Evolutionary conservation across 1,284 basidiomycete species (phyloP).

Genomic region (Bondarzewia mesenterica): DNA sequence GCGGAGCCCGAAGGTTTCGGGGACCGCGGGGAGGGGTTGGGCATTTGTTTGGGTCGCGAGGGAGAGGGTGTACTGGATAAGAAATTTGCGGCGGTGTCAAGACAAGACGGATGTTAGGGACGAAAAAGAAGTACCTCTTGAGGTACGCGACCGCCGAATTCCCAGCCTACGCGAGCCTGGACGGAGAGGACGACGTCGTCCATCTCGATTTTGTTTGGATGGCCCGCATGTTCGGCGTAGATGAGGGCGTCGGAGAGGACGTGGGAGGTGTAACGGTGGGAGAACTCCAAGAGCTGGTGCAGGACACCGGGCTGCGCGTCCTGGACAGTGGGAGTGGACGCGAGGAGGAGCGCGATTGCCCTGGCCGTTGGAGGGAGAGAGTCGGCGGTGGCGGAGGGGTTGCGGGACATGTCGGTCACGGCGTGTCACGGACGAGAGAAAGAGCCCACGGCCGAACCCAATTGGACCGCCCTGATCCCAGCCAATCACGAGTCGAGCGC

Average conservation of each 20-base stretch:
- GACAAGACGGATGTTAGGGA: background rate
- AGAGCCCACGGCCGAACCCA: too few relatives aligned
- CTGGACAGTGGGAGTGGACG: slow-evolving; percentile 87
- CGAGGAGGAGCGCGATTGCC: slow-evolving; percentile 86
- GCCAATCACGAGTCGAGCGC: too few relatives aligned
- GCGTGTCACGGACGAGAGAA: too few relatives aligned
- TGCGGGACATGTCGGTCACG: slow-evolving; percentile 45
- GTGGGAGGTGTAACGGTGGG: slow-evolving; percentile 91
- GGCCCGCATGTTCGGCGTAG: slow-evolving; percentile 89
- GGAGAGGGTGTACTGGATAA: slow-evolving; percentile 75
- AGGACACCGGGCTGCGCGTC: slow-evolving; percentile 93
- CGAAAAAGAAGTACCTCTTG: slow-evolving; percentile 70
- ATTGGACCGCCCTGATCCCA: too few relatives aligned
- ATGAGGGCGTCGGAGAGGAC: slow-evolving; percentile 86
- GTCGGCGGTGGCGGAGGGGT: slow-evolving; percentile 61
- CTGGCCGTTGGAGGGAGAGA: slow-evolving; percentile 84
- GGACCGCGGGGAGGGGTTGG: slow-evolving; percentile 81
- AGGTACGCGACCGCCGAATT: slow-evolving; percentile 87
- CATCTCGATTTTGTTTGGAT: slow-evolving; percentile 74
- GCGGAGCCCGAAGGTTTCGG: slow-evolving; percentile 93
- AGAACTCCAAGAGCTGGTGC: slow-evolving; percentile 93
- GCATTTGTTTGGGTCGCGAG: slow-evolving; percentile 90
- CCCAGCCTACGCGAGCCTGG: slow-evolving; percentile 90
- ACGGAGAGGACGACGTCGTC: slow-evolving; percentile 91
- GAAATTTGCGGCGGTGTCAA: background rate